Base-by-base conservation (phyloP, 257 asterid genomes). In the Rubia yunnanensis region DNA sequence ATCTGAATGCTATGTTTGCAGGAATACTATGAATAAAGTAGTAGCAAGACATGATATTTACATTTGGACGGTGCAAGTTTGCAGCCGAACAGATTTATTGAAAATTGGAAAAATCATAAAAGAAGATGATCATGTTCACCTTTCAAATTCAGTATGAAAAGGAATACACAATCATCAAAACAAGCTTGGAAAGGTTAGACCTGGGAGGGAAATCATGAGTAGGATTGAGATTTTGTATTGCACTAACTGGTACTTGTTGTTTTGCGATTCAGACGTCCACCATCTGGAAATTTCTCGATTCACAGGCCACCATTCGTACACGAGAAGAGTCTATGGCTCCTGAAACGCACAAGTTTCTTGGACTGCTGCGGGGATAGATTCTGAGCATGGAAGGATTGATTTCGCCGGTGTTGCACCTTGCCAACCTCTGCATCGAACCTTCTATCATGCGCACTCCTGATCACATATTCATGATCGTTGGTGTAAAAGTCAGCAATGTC, bases 401-500 rank as follows among this genome's bases (percentile, higher is more conserved):
- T 65, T 15, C 88, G 72, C 34, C 89, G 68, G 76, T 77, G 55
- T 61, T 66, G 2, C 65, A 68, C 28, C 70, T 66, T 31, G 52
- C 1, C 1, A 30, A 7, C 14, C 52, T 38, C 60, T 18, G 49
- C 78, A 27, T 30, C 14, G 31, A n/a, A 52, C 15, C 59, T 30
- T n/a, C 13, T 66, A 5, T 23, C 67, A 22, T n/a, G 50, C 48
- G 50, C 28, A 11, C 27, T n/a, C 31, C 23, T 55, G 44, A 41
- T 55, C 18, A 5, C 65, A 72, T 54, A 56, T 13, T 58, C 60
- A 20, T 28, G 69, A 63, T 72, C 65, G 7, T 71, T 66, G 10
- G 63, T 27, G 69, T 81, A 80, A 73, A 81, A 82, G 63, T 85
- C 85, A 3, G 79, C 71, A 73, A 74, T 68, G 64, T 76, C 77